phyloP scores from a whole-genome alignment of 768 basidiomycete species.

The Lactifluus volemus region DNA sequence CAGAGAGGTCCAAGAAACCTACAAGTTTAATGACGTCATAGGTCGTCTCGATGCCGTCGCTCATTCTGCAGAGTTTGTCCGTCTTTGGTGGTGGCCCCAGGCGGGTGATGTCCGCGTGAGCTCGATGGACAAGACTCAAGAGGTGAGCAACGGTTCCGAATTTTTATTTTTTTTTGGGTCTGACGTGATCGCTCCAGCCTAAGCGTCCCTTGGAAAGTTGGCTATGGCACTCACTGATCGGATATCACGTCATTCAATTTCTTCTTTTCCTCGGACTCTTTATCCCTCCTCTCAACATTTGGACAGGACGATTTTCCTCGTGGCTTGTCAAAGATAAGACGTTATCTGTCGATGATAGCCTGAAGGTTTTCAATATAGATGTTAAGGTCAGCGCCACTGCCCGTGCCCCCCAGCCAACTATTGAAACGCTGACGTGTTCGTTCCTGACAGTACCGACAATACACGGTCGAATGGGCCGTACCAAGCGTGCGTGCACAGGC shows the following conservation, averaged over 20 bases:
- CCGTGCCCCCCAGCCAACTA: not conserved
- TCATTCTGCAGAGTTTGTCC: constrained; percentile 73
- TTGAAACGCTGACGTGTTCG: not conserved
- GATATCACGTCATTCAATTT: constrained; percentile 75
- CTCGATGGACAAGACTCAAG: constrained; percentile 62
- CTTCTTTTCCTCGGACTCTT: constrained; percentile 72
- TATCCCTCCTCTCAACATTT: constrained; percentile 51
- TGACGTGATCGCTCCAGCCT: constrained; percentile 31
- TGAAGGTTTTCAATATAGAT: constrained; percentile 87
- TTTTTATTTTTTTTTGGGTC: not conserved
- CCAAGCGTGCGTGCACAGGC: constrained; percentile 57
- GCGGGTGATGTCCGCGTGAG: constrained; percentile 63
- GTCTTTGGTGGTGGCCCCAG: constrained; percentile 93
- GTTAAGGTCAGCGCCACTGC: constrained; percentile 55
- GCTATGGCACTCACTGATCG: constrained; percentile 65
- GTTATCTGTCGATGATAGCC: constrained; percentile 65
- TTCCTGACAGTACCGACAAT: constrained; percentile 67
- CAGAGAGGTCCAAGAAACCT: constrained; percentile 56
- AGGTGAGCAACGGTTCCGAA: constrained; percentile 42
- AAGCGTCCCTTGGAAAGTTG: constrained; percentile 45
- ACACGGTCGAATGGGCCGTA: constrained; percentile 94
- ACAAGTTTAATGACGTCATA: constrained; percentile 56
- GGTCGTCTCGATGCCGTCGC: constrained; percentile 46
- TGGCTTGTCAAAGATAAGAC: constrained; percentile 55
- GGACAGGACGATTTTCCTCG: constrained; percentile 52